Conservation (phyloP, 495 filamentous ascomycete species). For the Elasticomyces elasticus region DNA sequence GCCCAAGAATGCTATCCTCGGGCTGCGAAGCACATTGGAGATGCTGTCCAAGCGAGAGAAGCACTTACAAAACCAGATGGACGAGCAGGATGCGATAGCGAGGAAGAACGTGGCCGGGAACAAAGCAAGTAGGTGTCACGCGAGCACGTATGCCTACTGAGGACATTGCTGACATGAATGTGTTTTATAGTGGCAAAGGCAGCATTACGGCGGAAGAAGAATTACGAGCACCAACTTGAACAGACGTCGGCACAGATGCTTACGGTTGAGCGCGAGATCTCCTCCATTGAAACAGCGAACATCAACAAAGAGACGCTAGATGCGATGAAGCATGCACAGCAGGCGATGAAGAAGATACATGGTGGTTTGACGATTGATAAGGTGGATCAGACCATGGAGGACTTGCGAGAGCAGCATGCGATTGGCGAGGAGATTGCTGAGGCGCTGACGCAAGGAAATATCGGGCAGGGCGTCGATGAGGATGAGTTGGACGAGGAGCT, state of each 20-base stretch:
- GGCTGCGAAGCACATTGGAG: slow-evolving; percentile 77
- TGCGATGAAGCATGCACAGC: slow-evolving; percentile 82
- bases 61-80: slow-evolving; percentile 82
- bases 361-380: slow-evolving; percentile 80
- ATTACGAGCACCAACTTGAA: slow-evolving; percentile 77
- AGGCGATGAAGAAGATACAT: slow-evolving; percentile 89
- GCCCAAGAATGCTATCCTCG: slow-evolving; percentile 93
- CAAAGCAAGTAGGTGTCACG: slow-evolving; percentile 63
- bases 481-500: slow-evolving; percentile 71
- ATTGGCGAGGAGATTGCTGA: slow-evolving; percentile 84
- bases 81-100: slow-evolving; percentile 86
- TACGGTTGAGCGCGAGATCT: slow-evolving; percentile 90
- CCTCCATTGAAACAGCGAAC: slow-evolving; percentile 93
- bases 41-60: slow-evolving; percentile 96
- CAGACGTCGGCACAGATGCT: slow-evolving; percentile 81
- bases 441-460: slow-evolving; percentile 63
- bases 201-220: slow-evolving; percentile 92
- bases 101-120: slow-evolving; percentile 82
- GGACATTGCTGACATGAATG: not conserved
- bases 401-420: slow-evolving; percentile 82
- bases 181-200: slow-evolving; percentile 63
- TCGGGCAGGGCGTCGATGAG: slow-evolving; percentile 72
- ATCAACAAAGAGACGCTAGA: slow-evolving; percentile 94
- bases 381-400: slow-evolving; percentile 91
- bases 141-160: not conserved